Base-by-base conservation (phyloP, 2,329 filamentous ascomycete genomes). In the Fusarium tjaetaba region DNA sequence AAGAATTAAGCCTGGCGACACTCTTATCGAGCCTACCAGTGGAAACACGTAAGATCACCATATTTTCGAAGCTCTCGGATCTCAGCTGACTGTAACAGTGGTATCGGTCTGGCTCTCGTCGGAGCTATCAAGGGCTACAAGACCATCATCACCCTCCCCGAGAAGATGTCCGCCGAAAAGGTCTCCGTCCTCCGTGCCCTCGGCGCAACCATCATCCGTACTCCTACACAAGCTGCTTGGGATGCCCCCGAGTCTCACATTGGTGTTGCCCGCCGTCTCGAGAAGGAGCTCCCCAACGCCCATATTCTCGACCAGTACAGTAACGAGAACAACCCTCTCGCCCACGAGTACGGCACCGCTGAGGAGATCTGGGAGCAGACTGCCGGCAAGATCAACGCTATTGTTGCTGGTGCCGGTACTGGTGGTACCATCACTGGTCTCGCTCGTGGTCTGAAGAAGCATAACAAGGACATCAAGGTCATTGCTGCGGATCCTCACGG, bases 141-240 rank as follows among this genome's bases (percentile, higher is more conserved):
- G 84, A 97, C 95, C 45, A 98, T 99, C 84, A 99, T 99, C 83
- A 99, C 96, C 16, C 90, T 99, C 51, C 96, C 96, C 58, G 96
- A 99, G 86, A 99, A 99, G 88, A 99, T 99, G 96, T 98, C 95
- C 3, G 93, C 95, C 53, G 96, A 99, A 85, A 99, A 99, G 85
- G 96, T 99, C 43, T 93, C 96, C 5, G 96, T 99, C 34, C 88
- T 99, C 71, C 93, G 95, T 78, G 96, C 96, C 36, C 89, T 99
- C 59, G 96, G 96, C 73, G 96, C 96, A 46, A 98, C 97, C 80
- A 98, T 99, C 84, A 98, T 99, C 82, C 92, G 96, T 61, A 99
- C 96, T 8, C 96, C 96, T 30, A 99, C 95, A 39, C 94, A 97
- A 83, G 96, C 96, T 42, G 96, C 96, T 46, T 98, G 91, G 87